Percentiles rank a stretch among this genome's conserved stretches.
Conservation (phyloP, 345 rosid genomes). For the Lumnitzera racemosa region DNA sequence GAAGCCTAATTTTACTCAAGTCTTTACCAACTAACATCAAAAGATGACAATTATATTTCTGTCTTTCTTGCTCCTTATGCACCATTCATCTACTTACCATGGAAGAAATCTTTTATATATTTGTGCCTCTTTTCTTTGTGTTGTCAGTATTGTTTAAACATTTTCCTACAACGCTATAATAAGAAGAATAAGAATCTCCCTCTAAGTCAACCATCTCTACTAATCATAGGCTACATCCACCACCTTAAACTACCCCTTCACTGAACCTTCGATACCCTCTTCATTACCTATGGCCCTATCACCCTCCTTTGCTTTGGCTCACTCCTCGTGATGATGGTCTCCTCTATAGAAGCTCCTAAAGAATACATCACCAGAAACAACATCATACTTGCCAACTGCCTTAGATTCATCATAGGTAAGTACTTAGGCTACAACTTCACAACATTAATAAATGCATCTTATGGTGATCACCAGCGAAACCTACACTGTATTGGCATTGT, state of each 20-base stretch:
- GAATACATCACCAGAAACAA: conserved; percentile 48
- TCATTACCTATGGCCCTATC: conserved; percentile 28
- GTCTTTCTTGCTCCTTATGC: too few species aligned
- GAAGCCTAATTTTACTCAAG: too few species aligned
- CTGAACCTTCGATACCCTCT: conserved; percentile 12
- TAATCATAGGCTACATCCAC: conserved; percentile 23
- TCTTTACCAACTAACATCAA: too few species aligned
- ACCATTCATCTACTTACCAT: too few species aligned
- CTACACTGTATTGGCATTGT: conserved; percentile 12
- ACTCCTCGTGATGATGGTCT: conserved; percentile 18
- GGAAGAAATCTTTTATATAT: too few species aligned
- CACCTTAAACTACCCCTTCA: conserved; percentile 23
- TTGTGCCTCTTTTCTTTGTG: too few species aligned
- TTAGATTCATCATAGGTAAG: conserved; percentile 14
- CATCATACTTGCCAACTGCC: conserved; percentile 31
- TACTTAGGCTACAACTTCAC: conserved; percentile 33
- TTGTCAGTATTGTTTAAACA: not conserved
- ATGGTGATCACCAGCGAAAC: conserved; percentile 62
- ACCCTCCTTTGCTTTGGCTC: conserved; percentile 33
- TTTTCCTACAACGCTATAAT: conserved; percentile 4
- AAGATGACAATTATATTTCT: too few species aligned
- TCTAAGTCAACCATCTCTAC: conserved; percentile 19
- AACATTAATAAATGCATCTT: conserved; percentile 14
- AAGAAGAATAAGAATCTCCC: conserved; percentile 15
- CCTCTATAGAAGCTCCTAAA: conserved; percentile 25